Evolutionary conservation across 805 yeast genomes (phyloP), one percentile per base, ranked within the genome.

Genomic region (Pichia manshurica): DNA sequence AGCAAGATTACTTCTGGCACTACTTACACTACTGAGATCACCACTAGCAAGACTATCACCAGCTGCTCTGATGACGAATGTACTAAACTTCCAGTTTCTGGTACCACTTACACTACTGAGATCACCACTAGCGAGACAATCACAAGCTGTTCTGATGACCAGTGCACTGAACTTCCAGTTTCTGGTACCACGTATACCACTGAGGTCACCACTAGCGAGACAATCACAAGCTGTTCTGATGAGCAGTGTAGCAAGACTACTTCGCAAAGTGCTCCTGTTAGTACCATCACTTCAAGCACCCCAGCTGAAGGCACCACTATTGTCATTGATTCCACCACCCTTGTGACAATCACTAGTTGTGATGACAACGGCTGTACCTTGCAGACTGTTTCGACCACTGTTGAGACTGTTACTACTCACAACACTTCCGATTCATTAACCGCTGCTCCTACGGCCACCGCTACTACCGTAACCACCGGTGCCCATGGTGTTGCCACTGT

Each of bases 11-110:
- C n/a, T n/a, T n/a, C n/a, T n/a, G 20, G 37, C 12, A 9, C 20
- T 15, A 13, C 12, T 34, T 6, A 7, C 20, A 34, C 37, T 15
- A 34, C 37, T 34, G n/a, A 16, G 10, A 25, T 10, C 29, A 50
- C 54, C 31, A 50, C 47, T 33, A 52, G 44, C 25, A 43, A 53
- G n/a, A 44, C 55, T 25, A 35, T 52, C 37, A 56, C 62, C 23
- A 47, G 54, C n/a, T 60, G 64, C 44, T 54, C 57, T n/a, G 53
- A 49, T 15, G 42, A 54, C 20, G 43, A 41, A 20, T 60, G 64
- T 46, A 37, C 54, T 4, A 45, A 38, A 31, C 6, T 28, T 12
- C 13, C 44, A 21, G 44, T 39, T n/a, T n/a, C n/a, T n/a, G 20
- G 37, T 34, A 9, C 20, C 20, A 13, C 12, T 34, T 6, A 7